A percentile compares a stretch with the other conserved stretches of the same genome.
phyloP scores from a whole-genome alignment of 2,329 filamentous ascomycete species.

The Cladophialophora exuberans region DNA sequence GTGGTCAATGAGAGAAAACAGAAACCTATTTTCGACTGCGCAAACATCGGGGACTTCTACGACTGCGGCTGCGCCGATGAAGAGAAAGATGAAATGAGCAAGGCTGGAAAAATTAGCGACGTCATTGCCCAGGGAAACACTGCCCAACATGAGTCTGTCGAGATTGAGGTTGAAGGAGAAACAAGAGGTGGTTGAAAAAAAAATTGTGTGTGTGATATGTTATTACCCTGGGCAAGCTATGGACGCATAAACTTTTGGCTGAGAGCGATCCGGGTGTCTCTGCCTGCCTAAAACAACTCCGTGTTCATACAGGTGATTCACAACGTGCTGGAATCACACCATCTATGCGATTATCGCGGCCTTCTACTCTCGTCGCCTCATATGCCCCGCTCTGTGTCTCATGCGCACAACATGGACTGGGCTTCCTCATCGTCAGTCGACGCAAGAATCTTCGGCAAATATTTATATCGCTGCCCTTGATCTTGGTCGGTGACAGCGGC shows the following conservation, averaged over 20 bases:
- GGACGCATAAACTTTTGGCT: not conserved
- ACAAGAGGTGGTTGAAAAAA: constrained; percentile 32
- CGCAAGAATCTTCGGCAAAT: constrained; percentile 15
- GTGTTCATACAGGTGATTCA: constrained; percentile 21
- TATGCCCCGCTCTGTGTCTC: constrained; percentile 14
- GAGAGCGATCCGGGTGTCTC: no score
- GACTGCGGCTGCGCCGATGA: constrained; percentile 68
- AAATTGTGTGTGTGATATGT: not conserved
- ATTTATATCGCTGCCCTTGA: not conserved
- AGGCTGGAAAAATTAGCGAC: constrained; percentile 26
- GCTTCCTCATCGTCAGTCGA: constrained; percentile 16
- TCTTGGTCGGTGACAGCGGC: not conserved
- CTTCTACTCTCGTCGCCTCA: constrained; percentile 23
- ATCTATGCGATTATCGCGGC: constrained; percentile 8
- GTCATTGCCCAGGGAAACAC: constrained; percentile 21
- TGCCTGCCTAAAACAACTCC: no score
- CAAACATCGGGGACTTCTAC: constrained; percentile 67
- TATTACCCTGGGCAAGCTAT: constrained; percentile 2
- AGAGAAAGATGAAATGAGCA: constrained; percentile 41
- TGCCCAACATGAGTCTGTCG: constrained; percentile 20
- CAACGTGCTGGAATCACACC: constrained; percentile 18
- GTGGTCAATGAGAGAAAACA: constrained; percentile 65
- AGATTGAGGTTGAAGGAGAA: constrained; percentile 33
- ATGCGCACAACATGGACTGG: constrained; percentile 20
- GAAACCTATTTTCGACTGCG: constrained; percentile 66